Base-by-base conservation (phyloP, 1,284 basidiomycete species). In the Laetiporus sulphureus region DNA sequence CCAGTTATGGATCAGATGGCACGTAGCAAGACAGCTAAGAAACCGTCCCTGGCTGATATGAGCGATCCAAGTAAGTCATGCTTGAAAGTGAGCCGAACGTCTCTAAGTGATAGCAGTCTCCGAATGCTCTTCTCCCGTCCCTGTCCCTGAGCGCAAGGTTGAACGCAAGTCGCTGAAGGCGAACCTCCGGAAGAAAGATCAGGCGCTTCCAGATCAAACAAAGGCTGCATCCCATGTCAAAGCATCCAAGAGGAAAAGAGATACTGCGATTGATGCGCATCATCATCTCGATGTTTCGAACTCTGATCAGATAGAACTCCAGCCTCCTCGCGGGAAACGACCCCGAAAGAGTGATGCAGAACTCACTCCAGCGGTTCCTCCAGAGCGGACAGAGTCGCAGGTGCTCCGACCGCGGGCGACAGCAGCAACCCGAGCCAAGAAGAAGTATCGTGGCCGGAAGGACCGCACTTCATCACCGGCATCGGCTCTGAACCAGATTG, bases 391-490 rank as follows among this genome's bases (percentile, higher is more conserved):
- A 3, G 45, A 47, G 10, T 37, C 48, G 8, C 46, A 48, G 5
- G 41, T 47, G n/a, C 42, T 50, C 11, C 48, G 47, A 5, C 46
- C 54, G 22, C 44, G 45, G 2, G 23, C 18, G 6, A 47, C 36
- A 13, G 52, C 46, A 18, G 46, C 44, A 18, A 32, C 47, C 13
- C 35, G 44, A 25, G 40, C 47, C 15, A 53, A 38, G 5, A 57
- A 51, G 42, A 50, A 37, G 22, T 59, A 61, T 40, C 47, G 43
- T n/a, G 52, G 45, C 13, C 51, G 46, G 40, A 57, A 53, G 36
- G 50, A 44, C 1, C 37, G 43, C 12, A 38, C 45, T 2, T 56
- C 57, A 4, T 53, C 54, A 11, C 48, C 50, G n/a, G 16, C 15
- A 3, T 18, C 36, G 4, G 20, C 25, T 5, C 19, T 25, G 7